Conservation (phyloP, 352 stramenopile genomes). For the Phytophthora tubulina region DNA sequence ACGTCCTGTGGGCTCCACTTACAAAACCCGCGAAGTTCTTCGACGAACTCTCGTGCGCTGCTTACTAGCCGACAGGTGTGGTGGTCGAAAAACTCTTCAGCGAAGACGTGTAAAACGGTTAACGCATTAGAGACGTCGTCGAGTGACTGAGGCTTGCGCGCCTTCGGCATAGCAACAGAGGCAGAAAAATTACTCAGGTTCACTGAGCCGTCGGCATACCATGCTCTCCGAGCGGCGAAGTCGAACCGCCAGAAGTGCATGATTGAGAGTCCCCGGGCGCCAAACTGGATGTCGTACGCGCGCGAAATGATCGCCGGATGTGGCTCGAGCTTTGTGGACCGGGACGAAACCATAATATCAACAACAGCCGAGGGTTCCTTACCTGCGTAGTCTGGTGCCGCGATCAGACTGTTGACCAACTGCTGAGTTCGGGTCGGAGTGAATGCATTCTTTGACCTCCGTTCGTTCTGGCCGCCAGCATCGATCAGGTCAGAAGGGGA, state of each 20-base stretch:
- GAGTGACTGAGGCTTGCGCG: background rate
- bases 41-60: conserved; percentile 1
- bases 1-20: conserved; percentile 1
- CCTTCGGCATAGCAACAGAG: conserved; percentile 6
- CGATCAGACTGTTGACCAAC: conserved; percentile 3
- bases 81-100: conserved; percentile 20
- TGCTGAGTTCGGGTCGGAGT: conserved; percentile 1
- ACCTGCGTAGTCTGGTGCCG: conserved; percentile 16
- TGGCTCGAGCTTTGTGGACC: conserved; percentile 24
- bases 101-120: conserved; percentile 15
- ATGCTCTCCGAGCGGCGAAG: conserved; percentile 12
- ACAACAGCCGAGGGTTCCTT: conserved; percentile 10
- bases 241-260: conserved; percentile 29
- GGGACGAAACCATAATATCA: conserved; percentile 25
- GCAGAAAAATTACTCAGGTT: conserved; percentile 20
- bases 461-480: background rate
- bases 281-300: conserved; percentile 23
- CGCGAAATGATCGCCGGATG: conserved; percentile 23
- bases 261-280: conserved; percentile 2
- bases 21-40: conserved; percentile 8
- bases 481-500: conserved; percentile 7
- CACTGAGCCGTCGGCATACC: conserved; percentile 23
- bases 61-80: conserved; percentile 5
- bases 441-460: background rate
- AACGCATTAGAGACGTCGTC: conserved; percentile 24